These are phyloP conservation scores for Trebouxia sp. DNA, from an alignment of 139 green algal genomes.

Conservation along the genomic window DNA sequence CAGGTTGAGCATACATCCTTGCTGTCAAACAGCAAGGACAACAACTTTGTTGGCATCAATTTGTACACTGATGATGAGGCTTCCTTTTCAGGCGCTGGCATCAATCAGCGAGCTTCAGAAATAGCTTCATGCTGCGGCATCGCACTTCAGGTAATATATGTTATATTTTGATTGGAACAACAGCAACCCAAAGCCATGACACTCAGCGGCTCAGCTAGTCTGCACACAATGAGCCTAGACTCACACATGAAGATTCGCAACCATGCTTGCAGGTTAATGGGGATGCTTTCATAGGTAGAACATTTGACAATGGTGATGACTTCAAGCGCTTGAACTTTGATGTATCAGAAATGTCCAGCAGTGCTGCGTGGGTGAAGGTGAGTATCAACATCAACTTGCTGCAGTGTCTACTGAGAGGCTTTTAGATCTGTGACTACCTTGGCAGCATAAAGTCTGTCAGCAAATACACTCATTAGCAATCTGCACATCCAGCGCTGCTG, in stretches of 20 bases:
- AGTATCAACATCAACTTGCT: neutral
- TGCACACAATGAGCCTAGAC: too few species aligned
- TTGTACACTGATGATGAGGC: conserved; percentile 87
- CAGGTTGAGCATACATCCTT: conserved; percentile 81
- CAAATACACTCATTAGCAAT: too few species aligned
- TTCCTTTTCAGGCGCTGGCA: conserved; percentile 58
- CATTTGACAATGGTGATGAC: conserved; percentile 84
- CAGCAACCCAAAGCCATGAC: too few species aligned
- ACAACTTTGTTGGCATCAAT: conserved; percentile 70
- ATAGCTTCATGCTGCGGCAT: conserved; percentile 73
- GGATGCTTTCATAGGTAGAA: conserved; percentile 81
- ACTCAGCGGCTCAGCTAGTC: too few species aligned
- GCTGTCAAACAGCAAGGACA: conserved; percentile 66
- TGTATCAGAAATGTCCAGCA: conserved; percentile 62
- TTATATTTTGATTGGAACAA: neutral
- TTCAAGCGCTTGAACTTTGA: conserved; percentile 78
- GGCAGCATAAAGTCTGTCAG: too few species aligned
- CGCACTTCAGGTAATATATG: conserved; percentile 61
- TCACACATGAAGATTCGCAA: too few species aligned
- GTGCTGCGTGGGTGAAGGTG: conserved; percentile 61
- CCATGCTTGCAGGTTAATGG: conserved; percentile 71
- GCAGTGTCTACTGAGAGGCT: too few species aligned
- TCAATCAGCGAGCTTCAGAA: conserved; percentile 73
- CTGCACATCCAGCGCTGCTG: too few species aligned
- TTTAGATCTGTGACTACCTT: too few species aligned